These are phyloP conservation scores for Boechera divaricarpa DNA, from an alignment of 345 rosid species.

Conservation along the genomic window DNA sequence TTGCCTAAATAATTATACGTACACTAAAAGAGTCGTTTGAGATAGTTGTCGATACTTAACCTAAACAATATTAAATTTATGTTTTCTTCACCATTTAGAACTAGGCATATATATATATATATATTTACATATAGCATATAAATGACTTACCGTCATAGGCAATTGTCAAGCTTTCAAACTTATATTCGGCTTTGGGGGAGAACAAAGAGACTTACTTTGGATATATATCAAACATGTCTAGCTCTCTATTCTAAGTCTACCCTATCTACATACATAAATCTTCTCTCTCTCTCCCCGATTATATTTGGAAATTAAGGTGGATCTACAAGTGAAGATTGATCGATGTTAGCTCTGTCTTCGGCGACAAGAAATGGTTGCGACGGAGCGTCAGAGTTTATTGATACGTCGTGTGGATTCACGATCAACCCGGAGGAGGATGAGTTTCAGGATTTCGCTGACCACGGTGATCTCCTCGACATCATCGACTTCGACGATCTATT, in stretches of 20 bases:
- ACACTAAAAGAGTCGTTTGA: background rate
- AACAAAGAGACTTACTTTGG: conserved; percentile 14
- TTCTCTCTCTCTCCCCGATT: background rate
- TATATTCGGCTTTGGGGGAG: conserved; percentile 26
- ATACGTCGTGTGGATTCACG: conserved; percentile 44
- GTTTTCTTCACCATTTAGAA: background rate
- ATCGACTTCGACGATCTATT: conserved; percentile 87
- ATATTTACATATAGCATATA: background rate
- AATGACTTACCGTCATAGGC: background rate
- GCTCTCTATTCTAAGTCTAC: conserved; percentile 13
- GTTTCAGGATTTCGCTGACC: conserved; percentile 63
- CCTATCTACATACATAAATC: background rate
- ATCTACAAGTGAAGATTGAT: conserved; percentile 30
- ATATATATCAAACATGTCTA: conserved; percentile 34
- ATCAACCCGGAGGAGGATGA: conserved; percentile 51
- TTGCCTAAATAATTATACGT: too few species aligned
- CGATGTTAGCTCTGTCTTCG: conserved; percentile 80
- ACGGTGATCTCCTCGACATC: conserved; percentile 62
- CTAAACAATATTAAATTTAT: too few species aligned
- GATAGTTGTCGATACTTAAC: background rate
- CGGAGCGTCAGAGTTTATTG: conserved; percentile 53
- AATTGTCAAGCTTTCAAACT: conserved; percentile 2
- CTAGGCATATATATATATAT: background rate
- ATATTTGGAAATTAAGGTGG: background rate
- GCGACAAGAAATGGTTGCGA: conserved; percentile 49